Base-by-base conservation (phyloP, 257 asterid species). In the Plantago ovata region DNA sequence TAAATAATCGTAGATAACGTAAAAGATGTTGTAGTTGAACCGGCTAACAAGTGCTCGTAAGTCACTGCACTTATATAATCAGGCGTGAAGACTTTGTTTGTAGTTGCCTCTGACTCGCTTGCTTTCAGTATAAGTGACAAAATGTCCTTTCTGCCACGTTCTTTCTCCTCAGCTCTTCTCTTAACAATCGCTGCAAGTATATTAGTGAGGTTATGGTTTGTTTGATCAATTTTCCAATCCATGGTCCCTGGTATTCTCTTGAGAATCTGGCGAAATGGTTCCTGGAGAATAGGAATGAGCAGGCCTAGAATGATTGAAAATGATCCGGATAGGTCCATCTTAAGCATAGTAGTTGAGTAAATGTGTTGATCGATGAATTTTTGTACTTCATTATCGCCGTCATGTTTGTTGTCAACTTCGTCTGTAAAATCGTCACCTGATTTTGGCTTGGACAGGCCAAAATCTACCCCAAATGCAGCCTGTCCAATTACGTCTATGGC, bases 271-370 rank as follows among this genome's bases (percentile, higher is more conserved):
- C 96, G 89, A 49, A 93, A 77, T 2, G 99, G 99, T 49, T 93
- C 97, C 39, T 89, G 97, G 11, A 89, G 79, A 33, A 86, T 32
- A 6, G 99, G 97, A 20, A 86, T 53, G 7, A 89, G 82, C 21
- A 93, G 67, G 58, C 99, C 99, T 53, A 89, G 10, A 61, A 86
- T 77, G 68, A 86, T 86, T 1, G 97, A 93, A 7, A 89, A 65
- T 14, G 97, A 89, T 60, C 96, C 99, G 0, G 99, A 82, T 45
- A 93, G 72, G 68, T 89, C 99, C 99, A 93, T 93, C 75, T 93
- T 93, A 15, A 93, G 95, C 71, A 86, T 91, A 21, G 90, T 68
- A 24, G 99, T 93, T 39, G 99, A 84, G 77, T 93, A 93, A 43
- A 84, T 79, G 67, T 93, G 99, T 28, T 93, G 95, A 19, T 89